Base-by-base conservation (phyloP, 2,329 filamentous ascomycete genomes). In the Zalaria sp. region DNA sequence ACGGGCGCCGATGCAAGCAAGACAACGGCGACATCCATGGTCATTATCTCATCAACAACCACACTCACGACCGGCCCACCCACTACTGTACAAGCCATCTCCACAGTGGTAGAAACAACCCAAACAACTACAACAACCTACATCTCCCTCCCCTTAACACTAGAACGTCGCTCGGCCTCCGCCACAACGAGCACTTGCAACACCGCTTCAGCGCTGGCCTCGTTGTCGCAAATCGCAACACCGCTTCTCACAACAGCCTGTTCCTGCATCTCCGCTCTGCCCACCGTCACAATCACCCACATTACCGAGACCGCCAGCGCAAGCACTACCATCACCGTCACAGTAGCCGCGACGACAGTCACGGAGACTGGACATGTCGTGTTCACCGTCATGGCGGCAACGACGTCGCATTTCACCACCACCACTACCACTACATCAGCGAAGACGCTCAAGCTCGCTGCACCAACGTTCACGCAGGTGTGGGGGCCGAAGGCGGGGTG, bases 401-500 rank as follows among this genome's bases (percentile, higher is more conserved):
- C 18, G 8, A 35, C 28, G 7, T 37, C 31, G 9, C 49, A 49
- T 9, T 38, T 43, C 25, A 53, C 47, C 25, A 39, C 32, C 25
- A 49, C 46, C 3, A 42, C 44, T 1, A 44, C 52, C 8, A 42
- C 34, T 4, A 50, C 45, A 1, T 25, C 47, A 4, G 49, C 49
- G 34, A 43, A 38, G n/a, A 54, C 52, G 1, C 35, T 48, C 40
- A 47, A 49, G 25, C 45, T 51, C 27, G 44, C 51, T 9, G 50
- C 49, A 4, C 47, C 53, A 5, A 49, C 49, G 4, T 54, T 46
- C 43, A 57, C 51, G 3, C 43, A 49, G n/a, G 44, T 51, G 27
- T 51, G 41, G 37, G 50, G 50, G 9, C 48, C 50, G 6, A 37
- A 43, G 40, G 43, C 43, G 9, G 50, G 50, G 36, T 52, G 50